phyloP scores from a whole-genome alignment of 1,284 basidiomycete species.

The Cystobasidium sp. region DNA sequence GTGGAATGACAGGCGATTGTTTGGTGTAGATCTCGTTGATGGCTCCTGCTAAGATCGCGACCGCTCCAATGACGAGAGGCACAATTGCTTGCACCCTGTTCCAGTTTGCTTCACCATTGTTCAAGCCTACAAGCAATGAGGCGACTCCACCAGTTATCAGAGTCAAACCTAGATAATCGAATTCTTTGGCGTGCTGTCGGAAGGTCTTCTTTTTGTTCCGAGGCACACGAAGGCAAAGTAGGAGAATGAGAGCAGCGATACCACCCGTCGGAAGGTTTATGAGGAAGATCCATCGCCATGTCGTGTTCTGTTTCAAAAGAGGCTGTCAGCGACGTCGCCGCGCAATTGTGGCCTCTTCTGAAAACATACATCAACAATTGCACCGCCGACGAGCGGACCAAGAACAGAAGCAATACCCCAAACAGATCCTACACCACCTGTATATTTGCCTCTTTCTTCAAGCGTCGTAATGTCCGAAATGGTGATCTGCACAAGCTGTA shows the following conservation, averaged over 20 bases:
- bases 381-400: conserved; percentile 61
- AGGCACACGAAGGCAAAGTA: conserved; percentile 76
- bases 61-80: conserved; percentile 70
- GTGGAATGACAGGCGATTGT: conserved; percentile 77
- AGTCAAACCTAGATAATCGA: conserved; percentile 75
- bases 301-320: conserved; percentile 44
- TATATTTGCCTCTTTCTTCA: conserved; percentile 72
- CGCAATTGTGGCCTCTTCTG: too few relatives aligned
- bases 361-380: conserved; percentile 63
- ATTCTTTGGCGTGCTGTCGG: conserved; percentile 66
- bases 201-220: conserved; percentile 59
- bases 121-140: conserved; percentile 80
- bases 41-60: conserved; percentile 64
- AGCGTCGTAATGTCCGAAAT: conserved; percentile 73
- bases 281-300: conserved; percentile 48
- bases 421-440: conserved; percentile 72
- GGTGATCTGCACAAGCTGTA: conserved; percentile 67
- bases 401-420: conserved; percentile 66
- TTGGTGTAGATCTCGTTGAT: conserved; percentile 72
- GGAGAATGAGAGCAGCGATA: conserved; percentile 70
- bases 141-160: conserved; percentile 70
- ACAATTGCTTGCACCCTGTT: conserved; percentile 67
- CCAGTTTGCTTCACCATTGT: conserved; percentile 58
- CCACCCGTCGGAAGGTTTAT: conserved; percentile 60
- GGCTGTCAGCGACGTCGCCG: conserved; percentile 47